phyloP scores from a whole-genome alignment of 768 basidiomycete species.

The Lactarius sanguifluus region DNA sequence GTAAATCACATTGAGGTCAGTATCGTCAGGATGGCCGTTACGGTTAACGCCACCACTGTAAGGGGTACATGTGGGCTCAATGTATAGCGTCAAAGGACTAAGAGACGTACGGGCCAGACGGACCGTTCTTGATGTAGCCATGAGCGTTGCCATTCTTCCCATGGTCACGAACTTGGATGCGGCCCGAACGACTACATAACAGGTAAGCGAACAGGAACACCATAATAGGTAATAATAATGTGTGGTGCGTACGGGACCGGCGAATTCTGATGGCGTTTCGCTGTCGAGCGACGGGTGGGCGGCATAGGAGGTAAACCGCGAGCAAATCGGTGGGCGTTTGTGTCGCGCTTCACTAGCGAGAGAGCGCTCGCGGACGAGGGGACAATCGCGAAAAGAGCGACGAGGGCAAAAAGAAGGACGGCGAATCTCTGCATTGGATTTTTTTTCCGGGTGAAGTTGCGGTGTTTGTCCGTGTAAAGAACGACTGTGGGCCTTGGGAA shows the following conservation, averaged over 20 bases:
- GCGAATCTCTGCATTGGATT: conserved; percentile 12
- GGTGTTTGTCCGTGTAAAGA: neutral
- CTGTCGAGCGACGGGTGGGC: neutral
- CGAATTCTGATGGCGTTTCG: neutral
- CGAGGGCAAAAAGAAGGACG: conserved; percentile 9
- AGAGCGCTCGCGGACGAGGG: neutral
- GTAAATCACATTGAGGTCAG: neutral
- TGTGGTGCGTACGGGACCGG: neutral
- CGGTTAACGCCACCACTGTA: neutral
- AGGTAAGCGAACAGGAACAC: neutral
- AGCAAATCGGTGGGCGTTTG: conserved; percentile 1
- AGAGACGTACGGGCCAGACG: neutral
- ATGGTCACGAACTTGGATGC: neutral
- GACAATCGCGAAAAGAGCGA: conserved; percentile 10
- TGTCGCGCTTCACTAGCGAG: neutral
- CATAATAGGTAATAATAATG: neutral
- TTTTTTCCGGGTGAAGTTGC: neutral
- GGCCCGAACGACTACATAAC: neutral
- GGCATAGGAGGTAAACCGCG: conserved; percentile 8
- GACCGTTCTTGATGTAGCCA: neutral
- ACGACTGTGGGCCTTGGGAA: neutral
- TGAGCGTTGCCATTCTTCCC: neutral
- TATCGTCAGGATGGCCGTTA: no score
- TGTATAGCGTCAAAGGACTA: neutral
- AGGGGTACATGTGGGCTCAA: neutral